These are phyloP conservation scores for Maudiozyma saulgeensis DNA, from an alignment of 805 yeast species.

Conservation along the genomic window DNA sequence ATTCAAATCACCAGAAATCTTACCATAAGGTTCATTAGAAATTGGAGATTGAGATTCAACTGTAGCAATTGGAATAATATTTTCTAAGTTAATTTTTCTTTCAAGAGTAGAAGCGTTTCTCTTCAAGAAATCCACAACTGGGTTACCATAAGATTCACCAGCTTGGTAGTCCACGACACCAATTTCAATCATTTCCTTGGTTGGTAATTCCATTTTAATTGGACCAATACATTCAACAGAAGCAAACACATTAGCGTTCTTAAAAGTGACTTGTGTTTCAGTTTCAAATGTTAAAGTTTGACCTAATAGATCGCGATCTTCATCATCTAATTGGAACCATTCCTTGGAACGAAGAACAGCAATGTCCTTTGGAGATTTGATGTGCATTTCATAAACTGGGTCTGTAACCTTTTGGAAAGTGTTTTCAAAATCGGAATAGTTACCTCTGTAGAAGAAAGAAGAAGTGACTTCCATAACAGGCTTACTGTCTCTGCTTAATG, in stretches of 20 bases:
- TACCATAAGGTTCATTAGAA: slow-evolving; percentile 92
- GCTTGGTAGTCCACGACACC: slow-evolving; percentile 84
- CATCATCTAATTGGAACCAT: slow-evolving; percentile 84
- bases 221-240: slow-evolving; percentile 79
- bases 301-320: slow-evolving; percentile 59
- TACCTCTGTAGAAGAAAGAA: slow-evolving; percentile 93
- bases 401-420: slow-evolving; percentile 85
- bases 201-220: slow-evolving; percentile 79
- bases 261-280: slow-evolving; percentile 73
- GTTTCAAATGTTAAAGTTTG: slow-evolving; percentile 83
- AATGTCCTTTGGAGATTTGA: slow-evolving; percentile 74
- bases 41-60: slow-evolving; percentile 70
- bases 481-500: slow-evolving; percentile 60
- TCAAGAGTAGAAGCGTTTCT: slow-evolving; percentile 91
- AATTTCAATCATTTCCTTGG: slow-evolving; percentile 77
- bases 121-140: slow-evolving; percentile 85
- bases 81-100: slow-evolving; percentile 86
- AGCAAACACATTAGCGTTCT: slow-evolving; percentile 63
- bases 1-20: slow-evolving; percentile 95
- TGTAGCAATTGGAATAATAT: slow-evolving; percentile 74
- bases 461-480: slow-evolving; percentile 93
- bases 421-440: slow-evolving; percentile 76
- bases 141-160: slow-evolving; percentile 91
- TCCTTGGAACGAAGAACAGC: slow-evolving; percentile 92
- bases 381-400: slow-evolving; percentile 71